Evolutionary conservation across 768 basidiomycete genomes (phyloP).

Genomic region (Dentipellis sp.): DNA sequence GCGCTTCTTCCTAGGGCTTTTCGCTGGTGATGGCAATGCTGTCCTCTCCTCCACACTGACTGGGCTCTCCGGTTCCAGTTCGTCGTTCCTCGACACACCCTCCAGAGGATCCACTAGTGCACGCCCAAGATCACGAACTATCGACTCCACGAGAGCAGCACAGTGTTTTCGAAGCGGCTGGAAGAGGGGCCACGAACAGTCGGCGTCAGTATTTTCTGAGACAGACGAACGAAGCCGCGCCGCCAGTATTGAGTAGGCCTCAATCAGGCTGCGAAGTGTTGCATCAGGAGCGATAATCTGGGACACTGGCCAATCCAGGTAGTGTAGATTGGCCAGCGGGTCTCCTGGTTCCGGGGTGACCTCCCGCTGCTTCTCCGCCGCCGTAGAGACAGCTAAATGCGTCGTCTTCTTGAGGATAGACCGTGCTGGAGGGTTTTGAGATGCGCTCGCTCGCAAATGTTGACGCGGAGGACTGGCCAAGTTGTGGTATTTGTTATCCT

Average conservation of each 20-base stretch:
- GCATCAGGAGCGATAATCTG: constrained; percentile 43
- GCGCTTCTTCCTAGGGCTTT: constrained; percentile 56
- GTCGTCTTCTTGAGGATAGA: constrained; percentile 61
- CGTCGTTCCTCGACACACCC: background rate
- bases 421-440: constrained; percentile 38
- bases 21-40: constrained; percentile 56
- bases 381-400: constrained; percentile 26
- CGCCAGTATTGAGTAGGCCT: constrained; percentile 64
- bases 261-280: constrained; percentile 50
- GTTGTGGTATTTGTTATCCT: constrained; percentile 38
- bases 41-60: constrained; percentile 4
- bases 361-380: constrained; percentile 41
- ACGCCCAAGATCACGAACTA: constrained; percentile 61
- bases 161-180: constrained; percentile 53
- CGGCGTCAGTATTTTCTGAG: constrained; percentile 36
- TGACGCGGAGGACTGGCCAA: constrained; percentile 22
- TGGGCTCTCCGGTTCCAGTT: constrained; percentile 1
- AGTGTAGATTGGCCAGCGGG: constrained; percentile 52
- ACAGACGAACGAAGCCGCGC: constrained; percentile 48
- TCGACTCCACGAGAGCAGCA: constrained; percentile 40
- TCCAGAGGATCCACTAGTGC: constrained; percentile 51
- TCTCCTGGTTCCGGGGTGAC: constrained; percentile 70
- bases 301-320: constrained; percentile 56
- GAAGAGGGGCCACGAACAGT: constrained; percentile 65
- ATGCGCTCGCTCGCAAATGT: constrained; percentile 19